phyloP scores from a whole-genome alignment of 2,329 filamentous ascomycete genomes.

The Gliomastix tumulicola region DNA sequence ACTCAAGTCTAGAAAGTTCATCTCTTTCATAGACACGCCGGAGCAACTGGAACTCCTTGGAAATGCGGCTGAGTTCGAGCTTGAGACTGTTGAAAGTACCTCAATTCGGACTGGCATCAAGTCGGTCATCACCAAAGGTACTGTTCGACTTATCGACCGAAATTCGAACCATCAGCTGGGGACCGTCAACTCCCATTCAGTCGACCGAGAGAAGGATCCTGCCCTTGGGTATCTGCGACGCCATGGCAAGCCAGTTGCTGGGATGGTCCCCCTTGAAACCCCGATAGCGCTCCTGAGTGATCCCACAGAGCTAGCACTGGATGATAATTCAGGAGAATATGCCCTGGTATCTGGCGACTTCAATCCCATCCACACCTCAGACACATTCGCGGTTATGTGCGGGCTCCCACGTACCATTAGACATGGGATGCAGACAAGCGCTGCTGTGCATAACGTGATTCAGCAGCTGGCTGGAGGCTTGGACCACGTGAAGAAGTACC shows the following conservation, averaged over 20 bases:
- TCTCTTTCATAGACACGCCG: conserved; percentile 64
- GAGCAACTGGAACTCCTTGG: conserved; percentile 80
- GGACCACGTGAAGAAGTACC: conserved; percentile 93
- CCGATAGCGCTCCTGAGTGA: conserved; percentile 88
- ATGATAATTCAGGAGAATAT: conserved; percentile 99
- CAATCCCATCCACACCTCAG: conserved; percentile 97
- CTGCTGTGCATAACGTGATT: conserved; percentile 87
- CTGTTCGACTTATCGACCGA: conserved; percentile 92
- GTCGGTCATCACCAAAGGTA: conserved; percentile 84
- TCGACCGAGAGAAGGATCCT: conserved; percentile 87
- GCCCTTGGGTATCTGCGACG: conserved; percentile 94
- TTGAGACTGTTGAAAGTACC: conserved; percentile 85
- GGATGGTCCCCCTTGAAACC: conserved; percentile 96
- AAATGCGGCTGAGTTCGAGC: conserved; percentile 91
- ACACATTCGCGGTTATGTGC: conserved; percentile 92
- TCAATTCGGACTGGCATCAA: conserved; percentile 92
- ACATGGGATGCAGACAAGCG: conserved; percentile 98
- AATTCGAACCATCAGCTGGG: conserved; percentile 94
- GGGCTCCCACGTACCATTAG: conserved; percentile 95
- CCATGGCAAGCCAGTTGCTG: conserved; percentile 86
- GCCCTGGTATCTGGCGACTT: conserved; percentile 97
- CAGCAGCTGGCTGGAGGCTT: conserved; percentile 98
- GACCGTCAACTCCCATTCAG: conserved; percentile 93
- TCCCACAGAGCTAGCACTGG: conserved; percentile 78
- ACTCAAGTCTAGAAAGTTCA: conserved; percentile 96